Conservation (phyloP, 495 filamentous ascomycete species). For the Cairneyella variabilis region DNA sequence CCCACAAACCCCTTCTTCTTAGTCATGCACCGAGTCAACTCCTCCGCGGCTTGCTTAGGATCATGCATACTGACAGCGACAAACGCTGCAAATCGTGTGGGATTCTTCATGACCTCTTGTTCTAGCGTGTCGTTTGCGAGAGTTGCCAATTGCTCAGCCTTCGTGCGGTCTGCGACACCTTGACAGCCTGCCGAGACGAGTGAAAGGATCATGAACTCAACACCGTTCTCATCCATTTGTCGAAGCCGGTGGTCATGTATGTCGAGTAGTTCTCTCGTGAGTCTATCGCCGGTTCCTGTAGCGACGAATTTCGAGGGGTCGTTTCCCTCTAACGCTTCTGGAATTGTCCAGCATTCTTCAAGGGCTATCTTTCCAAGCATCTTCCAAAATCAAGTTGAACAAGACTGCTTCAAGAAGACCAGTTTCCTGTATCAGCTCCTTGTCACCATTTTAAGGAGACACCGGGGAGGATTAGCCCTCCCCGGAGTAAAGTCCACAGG, state of each 20-base stretch:
- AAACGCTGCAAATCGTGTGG: slow-evolving; percentile 53
- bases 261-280: slow-evolving; percentile 39
- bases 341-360: slow-evolving; percentile 49
- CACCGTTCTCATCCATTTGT: slow-evolving; percentile 55
- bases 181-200: slow-evolving; percentile 55
- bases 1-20: slow-evolving; percentile 53
- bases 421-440: no score
- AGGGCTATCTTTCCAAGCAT: slow-evolving; percentile 53
- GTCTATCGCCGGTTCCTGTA: neutral
- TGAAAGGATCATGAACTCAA: slow-evolving; percentile 58
- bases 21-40: slow-evolving; percentile 52
- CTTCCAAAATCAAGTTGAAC: neutral
- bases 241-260: slow-evolving; percentile 48
- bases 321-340: slow-evolving; percentile 10
- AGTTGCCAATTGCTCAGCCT: slow-evolving; percentile 30
- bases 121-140: slow-evolving; percentile 59
- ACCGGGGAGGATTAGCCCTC: no score
- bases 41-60: slow-evolving; percentile 47
- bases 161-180: slow-evolving; percentile 36
- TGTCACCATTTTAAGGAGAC: no score
- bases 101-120: slow-evolving; percentile 39
- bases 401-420: neutral
- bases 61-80: slow-evolving; percentile 53
- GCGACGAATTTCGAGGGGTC: slow-evolving; percentile 27
- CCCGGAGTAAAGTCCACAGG: no score